Conservation (phyloP, 1,284 basidiomycete genomes). For the Cronartium quercuum region DNA sequence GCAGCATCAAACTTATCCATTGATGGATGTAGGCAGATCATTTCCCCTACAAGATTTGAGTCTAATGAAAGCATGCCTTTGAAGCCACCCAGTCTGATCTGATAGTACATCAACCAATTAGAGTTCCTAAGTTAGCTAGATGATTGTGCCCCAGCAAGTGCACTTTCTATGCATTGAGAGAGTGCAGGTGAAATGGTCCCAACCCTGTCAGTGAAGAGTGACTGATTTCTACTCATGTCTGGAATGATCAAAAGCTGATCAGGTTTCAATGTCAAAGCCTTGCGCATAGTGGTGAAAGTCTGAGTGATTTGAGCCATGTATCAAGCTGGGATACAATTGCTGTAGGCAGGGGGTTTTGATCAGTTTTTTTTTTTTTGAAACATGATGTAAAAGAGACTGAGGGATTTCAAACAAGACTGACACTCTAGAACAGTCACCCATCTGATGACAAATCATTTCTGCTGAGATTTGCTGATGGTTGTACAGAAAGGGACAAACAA, state of each 20-base stretch:
- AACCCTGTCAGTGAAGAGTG: conserved; percentile 63
- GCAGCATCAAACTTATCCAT: conserved; percentile 67
- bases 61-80: conserved; percentile 71
- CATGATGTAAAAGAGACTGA: not conserved
- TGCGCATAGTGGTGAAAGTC: conserved; percentile 71
- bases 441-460: conserved; percentile 35
- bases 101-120: conserved; percentile 53
- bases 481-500: conserved; percentile 59
- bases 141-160: conserved; percentile 44
- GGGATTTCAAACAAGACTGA: not conserved
- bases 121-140: conserved; percentile 42
- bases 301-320: conserved; percentile 74
- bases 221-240: conserved; percentile 54
- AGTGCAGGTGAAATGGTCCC: conserved; percentile 61
- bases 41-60: conserved; percentile 52
- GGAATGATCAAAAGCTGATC: conserved; percentile 53
- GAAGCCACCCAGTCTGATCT: conserved; percentile 68
- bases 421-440: conserved; percentile 41
- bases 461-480: conserved; percentile 53
- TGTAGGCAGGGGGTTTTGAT: conserved; percentile 35
- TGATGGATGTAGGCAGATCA: conserved; percentile 62
- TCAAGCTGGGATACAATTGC: conserved; percentile 62
- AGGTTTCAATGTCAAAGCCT: conserved; percentile 58
- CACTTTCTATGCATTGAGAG: conserved; percentile 56
- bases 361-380: not conserved